phyloP scores from a whole-genome alignment of 2,329 filamentous ascomycete genomes.

The Ramularia collo-cygni region DNA sequence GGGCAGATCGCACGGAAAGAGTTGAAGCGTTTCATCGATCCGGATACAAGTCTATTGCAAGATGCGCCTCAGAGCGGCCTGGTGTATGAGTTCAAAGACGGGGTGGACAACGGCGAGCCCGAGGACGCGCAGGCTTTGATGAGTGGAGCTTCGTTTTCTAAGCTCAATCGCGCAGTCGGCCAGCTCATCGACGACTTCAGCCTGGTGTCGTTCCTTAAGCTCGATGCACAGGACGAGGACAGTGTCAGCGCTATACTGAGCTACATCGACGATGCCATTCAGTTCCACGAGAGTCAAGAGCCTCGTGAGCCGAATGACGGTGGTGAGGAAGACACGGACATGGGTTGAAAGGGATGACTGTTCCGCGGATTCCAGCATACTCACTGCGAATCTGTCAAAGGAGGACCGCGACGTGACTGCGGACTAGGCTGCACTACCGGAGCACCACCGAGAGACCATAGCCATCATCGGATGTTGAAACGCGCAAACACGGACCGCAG shows the following conservation, averaged over 20 bases:
- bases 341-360: slow-evolving; percentile 31
- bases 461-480: too few species aligned
- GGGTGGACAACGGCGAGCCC: slow-evolving; percentile 50
- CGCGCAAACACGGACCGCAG: too few species aligned
- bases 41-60: slow-evolving; percentile 74
- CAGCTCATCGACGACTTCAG: slow-evolving; percentile 93
- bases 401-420: too few species aligned
- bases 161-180: slow-evolving; percentile 80
- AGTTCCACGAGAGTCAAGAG: slow-evolving; percentile 89
- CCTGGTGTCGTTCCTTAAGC: slow-evolving; percentile 90
- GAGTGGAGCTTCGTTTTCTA: slow-evolving; percentile 73
- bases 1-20: slow-evolving; percentile 82
- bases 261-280: slow-evolving; percentile 90
- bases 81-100: slow-evolving; percentile 34
- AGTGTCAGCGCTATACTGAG: slow-evolving; percentile 78
- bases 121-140: slow-evolving; percentile 63
- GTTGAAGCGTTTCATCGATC: slow-evolving; percentile 81
- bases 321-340: slow-evolving; percentile 53
- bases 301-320: slow-evolving; percentile 66
- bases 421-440: too few species aligned
- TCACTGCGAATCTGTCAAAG: too few species aligned
- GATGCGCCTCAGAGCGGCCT: slow-evolving; percentile 60
- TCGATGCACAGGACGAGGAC: slow-evolving; percentile 86
- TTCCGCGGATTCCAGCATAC: too few species aligned
- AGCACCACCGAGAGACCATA: too few species aligned